A percentile compares a stretch with the other conserved stretches of the same genome.
Conservation (phyloP, 163 green algal genomes). For the Scenedesmus sp. region DNA sequence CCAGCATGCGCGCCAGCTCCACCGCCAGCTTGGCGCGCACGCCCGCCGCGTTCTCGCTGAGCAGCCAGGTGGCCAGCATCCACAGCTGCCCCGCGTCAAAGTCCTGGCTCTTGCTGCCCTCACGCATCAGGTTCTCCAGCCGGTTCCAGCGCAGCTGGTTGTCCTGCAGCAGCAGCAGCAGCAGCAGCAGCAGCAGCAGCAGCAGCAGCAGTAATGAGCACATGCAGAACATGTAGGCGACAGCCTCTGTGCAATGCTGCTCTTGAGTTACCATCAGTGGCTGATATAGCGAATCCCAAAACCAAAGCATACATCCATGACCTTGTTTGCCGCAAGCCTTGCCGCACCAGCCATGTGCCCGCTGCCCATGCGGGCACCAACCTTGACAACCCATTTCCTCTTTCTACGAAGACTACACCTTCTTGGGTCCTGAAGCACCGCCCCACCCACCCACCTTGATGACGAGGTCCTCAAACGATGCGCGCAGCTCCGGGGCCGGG, state of each 20-base stretch:
- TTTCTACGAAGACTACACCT: too few relatives aligned
- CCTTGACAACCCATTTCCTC: too few relatives aligned
- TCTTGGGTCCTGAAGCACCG: too few relatives aligned
- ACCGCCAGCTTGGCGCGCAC: slow-evolving; percentile 57
- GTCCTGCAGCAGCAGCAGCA: slow-evolving; percentile 49
- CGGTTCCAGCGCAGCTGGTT: slow-evolving; percentile 87
- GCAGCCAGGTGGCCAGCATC: slow-evolving; percentile 89
- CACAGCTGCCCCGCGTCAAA: slow-evolving; percentile 88
- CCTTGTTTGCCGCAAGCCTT: too few relatives aligned
- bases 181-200: not conserved
- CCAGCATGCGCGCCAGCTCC: slow-evolving; percentile 78
- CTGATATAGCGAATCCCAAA: too few relatives aligned
- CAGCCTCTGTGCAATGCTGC: not conserved
- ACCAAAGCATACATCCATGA: too few relatives aligned
- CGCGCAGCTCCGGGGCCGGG: slow-evolving; percentile 88
- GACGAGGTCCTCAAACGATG: slow-evolving; percentile 91
- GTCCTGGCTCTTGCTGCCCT: slow-evolving; percentile 86
- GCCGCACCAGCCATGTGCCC: too few relatives aligned
- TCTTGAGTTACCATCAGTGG: not conserved
- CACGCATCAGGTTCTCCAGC: slow-evolving; percentile 92
- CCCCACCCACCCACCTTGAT: slow-evolving; percentile 71
- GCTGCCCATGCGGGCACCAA: too few relatives aligned
- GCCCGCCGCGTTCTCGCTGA: slow-evolving; percentile 55
- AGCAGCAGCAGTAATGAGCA: not conserved
- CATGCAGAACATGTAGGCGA: not conserved